These are phyloP conservation scores for Fusarium bulbicola DNA, from an alignment of 2,329 filamentous ascomycete species.

Conservation along the genomic window DNA sequence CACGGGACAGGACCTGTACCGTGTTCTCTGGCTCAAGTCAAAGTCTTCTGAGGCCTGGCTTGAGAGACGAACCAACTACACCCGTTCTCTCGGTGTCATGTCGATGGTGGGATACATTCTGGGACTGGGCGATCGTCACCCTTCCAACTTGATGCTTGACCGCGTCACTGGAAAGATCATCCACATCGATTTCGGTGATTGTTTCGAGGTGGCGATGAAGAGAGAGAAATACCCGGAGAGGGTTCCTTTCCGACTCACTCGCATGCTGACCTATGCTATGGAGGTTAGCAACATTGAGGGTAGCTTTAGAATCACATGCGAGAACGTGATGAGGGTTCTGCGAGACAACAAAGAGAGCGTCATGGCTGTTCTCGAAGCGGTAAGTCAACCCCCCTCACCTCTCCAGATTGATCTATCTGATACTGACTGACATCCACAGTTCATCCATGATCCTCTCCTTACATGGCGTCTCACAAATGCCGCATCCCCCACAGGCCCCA, in stretches of 20 bases:
- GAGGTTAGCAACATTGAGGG: conserved; percentile 99
- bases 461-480: conserved; percentile 88
- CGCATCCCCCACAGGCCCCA: conserved; percentile 70
- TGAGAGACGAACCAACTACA: conserved; percentile 98
- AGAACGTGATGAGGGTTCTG: conserved; percentile 97
- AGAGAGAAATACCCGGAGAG: conserved; percentile 98
- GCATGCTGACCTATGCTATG: conserved; percentile 99
- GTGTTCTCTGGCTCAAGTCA: conserved; percentile 97
- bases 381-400: conserved; percentile 61
- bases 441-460: conserved; percentile 98
- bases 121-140: conserved; percentile 94
- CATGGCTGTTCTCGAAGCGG: conserved; percentile 97
- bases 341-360: conserved; percentile 97
- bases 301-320: conserved; percentile 96
- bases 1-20: conserved; percentile 97
- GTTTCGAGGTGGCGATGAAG: conserved; percentile 99
- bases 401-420: neutral
- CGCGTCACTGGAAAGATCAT: conserved; percentile 95
- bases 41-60: conserved; percentile 99
- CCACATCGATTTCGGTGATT: conserved; percentile 99
- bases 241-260: conserved; percentile 95
- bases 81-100: conserved; percentile 96
- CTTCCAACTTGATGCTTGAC: conserved; percentile 97
- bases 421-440: conserved; percentile 60
- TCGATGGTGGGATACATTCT: conserved; percentile 99